A percentile compares a stretch with the other conserved stretches of the same genome.
These are phyloP conservation scores for Populus alba DNA, from an alignment of 345 rosid species.

Conservation along the genomic window DNA sequence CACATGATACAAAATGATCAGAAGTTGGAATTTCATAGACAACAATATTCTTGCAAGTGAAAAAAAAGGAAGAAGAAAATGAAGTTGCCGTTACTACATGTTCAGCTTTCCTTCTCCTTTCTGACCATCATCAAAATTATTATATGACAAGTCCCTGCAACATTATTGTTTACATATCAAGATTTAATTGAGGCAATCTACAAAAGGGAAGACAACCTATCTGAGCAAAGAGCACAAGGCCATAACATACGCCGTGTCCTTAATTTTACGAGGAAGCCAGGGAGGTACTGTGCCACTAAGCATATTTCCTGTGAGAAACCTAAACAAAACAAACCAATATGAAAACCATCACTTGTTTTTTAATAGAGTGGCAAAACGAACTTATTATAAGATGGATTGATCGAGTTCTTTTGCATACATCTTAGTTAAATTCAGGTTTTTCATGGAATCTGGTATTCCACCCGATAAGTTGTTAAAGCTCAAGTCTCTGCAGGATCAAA, in stretches of 20 bases:
- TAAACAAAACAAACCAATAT: neutral
- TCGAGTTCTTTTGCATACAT: slow-evolving; percentile 3
- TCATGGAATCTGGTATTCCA: neutral
- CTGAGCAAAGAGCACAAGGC: too few species aligned
- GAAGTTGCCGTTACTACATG: too few species aligned
- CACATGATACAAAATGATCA: too few species aligned
- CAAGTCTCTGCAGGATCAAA: neutral
- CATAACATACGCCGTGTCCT: neutral
- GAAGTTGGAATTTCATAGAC: too few species aligned
- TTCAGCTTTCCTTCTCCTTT: too few species aligned
- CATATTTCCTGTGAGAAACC: slow-evolving; percentile 11
- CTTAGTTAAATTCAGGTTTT: fast-evolving
- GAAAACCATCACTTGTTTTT: neutral
- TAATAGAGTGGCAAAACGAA: neutral
- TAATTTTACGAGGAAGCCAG: neutral
- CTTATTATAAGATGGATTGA: too few species aligned
- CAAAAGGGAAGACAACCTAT: neutral
- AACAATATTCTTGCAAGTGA: too few species aligned
- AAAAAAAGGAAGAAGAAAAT: too few species aligned
- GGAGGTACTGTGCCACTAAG: neutral
- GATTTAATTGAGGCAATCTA: too few species aligned
- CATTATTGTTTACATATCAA: too few species aligned
- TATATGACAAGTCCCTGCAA: too few species aligned
- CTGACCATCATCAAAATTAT: too few species aligned
- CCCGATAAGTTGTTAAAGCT: neutral